A percentile compares a stretch with the other conserved stretches of the same genome.
Conservation (phyloP, 495 filamentous ascomycete species). For the Aspergillus diversus region DNA sequence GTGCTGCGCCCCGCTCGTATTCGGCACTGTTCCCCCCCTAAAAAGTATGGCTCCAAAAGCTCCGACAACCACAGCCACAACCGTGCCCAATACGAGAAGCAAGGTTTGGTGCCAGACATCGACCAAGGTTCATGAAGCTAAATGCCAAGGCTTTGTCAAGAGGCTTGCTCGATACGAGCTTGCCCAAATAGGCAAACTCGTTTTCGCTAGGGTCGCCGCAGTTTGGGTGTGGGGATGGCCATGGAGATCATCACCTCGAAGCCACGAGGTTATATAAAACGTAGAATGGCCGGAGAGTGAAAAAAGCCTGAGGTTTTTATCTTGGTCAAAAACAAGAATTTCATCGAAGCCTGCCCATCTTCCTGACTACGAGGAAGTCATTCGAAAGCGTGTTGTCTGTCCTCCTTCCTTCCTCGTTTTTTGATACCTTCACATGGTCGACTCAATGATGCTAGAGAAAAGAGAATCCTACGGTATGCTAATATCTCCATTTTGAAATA, state of each 20-base stretch:
- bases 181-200: constrained; percentile 27
- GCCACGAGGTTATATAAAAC: constrained; percentile 9
- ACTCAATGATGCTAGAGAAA: constrained; percentile 18
- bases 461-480: constrained; percentile 25
- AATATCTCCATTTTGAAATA: background rate
- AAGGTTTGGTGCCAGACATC: background rate
- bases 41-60: too few relatives aligned
- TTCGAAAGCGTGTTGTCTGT: too few relatives aligned
- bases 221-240: background rate
- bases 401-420: too few relatives aligned
- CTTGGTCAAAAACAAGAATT: background rate
- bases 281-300: background rate
- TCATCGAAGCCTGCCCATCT: too few relatives aligned
- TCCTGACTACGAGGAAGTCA: too few relatives aligned
- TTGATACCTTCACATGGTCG: too few relatives aligned
- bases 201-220: constrained; percentile 26
- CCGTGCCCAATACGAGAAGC: constrained; percentile 5
- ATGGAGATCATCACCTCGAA: background rate
- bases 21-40: background rate
- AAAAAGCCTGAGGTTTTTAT: background rate
- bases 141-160: background rate
- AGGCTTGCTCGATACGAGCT: constrained; percentile 14
- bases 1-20: constrained; percentile 10
- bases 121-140: constrained; percentile 1
- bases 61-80: constrained; percentile 1